Base-by-base conservation (phyloP, 257 asterid genomes). In the Paulownia fortunei region DNA sequence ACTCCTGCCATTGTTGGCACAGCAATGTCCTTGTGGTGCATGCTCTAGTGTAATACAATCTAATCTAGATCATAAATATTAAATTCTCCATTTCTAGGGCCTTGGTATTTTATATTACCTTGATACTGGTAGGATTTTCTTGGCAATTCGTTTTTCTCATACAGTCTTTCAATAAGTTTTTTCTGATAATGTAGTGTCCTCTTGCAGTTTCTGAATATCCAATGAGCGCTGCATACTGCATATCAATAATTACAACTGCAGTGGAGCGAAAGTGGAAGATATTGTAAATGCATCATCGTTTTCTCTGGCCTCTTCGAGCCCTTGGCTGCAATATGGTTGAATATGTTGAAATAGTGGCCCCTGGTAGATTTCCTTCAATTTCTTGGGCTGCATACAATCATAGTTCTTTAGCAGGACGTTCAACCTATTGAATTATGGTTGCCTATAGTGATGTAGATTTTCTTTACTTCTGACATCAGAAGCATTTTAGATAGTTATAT, bases 131-230 rank as follows among this genome's bases (percentile, higher is more conserved):
- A 3, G 24, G 62, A 54, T 18, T 61, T 66, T 42, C 0, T 21
- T 12, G 26, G 1, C 41, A 13, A 8, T 19, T 34, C 4, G 58
- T 67, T 24, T 11, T 39, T 37, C 5, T 16, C 74, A 6, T 30
- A 60, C 19, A 4, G 36, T n/a, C n/a, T n/a, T n/a, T n/a, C n/a
- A n/a, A n/a, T 27, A 9, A 8, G 63, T 55, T 62, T 18, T n/a
- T 70, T 44, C 74, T 85, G 30, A 81, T 63, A 5, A 55, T 18
- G 13, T 52, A 37, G 60, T 84, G 42, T 15, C 8, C 61, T 75
- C 59, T 60, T 81, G 91, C 98, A 94, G 98, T 94, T 82, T 93
- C 98, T 7, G 94, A 90, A 73, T 92, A 83, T 77, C 97, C 94
- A 37, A 11, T 94, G 86, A 94, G 97, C 67, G 97, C 97, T 49